A percentile compares a stretch with the other conserved stretches of the same genome.
Conservation (phyloP, 2,329 filamentous ascomycete genomes). For the Pseudodiploospora longispora region DNA sequence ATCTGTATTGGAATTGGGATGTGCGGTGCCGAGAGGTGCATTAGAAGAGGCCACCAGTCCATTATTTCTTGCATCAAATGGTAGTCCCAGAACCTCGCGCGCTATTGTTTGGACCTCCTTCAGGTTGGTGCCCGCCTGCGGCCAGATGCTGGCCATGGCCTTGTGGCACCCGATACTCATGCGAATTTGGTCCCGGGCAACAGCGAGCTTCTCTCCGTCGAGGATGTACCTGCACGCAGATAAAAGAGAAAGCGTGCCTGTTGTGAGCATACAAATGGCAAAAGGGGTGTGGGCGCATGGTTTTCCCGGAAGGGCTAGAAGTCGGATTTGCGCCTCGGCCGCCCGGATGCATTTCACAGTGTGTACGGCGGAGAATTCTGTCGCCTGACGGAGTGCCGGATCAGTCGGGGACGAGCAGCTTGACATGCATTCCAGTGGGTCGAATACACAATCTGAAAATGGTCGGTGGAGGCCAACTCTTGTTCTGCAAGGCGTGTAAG, state of each 20-base stretch:
- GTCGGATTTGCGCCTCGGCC: constrained; percentile 28
- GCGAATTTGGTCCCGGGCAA: constrained; percentile 33
- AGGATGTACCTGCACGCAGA: constrained; percentile 30
- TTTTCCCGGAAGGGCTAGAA: constrained; percentile 26
- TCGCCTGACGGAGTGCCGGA: constrained; percentile 7
- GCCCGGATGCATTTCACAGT: constrained; percentile 30
- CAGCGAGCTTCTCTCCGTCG: constrained; percentile 21
- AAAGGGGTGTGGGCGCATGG: constrained; percentile 31
- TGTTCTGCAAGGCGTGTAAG: constrained; percentile 10
- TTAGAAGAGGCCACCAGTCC: not conserved
- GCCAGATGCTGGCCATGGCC: constrained; percentile 28
- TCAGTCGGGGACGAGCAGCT: constrained; percentile 23
- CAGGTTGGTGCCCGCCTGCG: constrained; percentile 26
- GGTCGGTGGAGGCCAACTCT: constrained; percentile 29
- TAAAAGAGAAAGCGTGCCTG: constrained; percentile 25
- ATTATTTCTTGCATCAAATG: not conserved
- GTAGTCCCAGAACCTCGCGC: constrained; percentile 17
- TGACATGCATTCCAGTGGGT: constrained; percentile 28
- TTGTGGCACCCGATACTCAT: constrained; percentile 33
- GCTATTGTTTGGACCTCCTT: constrained; percentile 32
- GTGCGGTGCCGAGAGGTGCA: too few relatives aligned
- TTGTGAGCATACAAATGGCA: constrained; percentile 31
- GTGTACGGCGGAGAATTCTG: constrained; percentile 26
- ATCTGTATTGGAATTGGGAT: not conserved
- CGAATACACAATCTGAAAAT: constrained; percentile 30